Evolutionary conservation across 2,329 filamentous ascomycete species (phyloP), one percentile per base, ranked within the genome.

Genomic region (Fusarium napiforme): DNA sequence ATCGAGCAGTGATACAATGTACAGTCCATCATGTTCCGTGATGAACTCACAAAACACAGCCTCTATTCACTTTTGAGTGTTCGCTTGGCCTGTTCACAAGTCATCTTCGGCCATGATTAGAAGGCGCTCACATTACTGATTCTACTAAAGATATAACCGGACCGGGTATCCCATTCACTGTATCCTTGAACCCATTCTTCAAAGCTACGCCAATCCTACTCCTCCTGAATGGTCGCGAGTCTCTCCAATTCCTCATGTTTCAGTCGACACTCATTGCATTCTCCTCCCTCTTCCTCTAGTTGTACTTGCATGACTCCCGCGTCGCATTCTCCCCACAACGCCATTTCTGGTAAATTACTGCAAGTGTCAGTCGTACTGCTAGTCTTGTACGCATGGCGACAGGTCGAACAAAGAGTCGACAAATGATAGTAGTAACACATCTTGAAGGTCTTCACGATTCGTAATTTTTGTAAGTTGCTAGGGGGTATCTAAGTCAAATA

Each of bases 91-190:
- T n/a, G 7, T 16, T 53, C 50, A 37, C 12, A 15, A 15, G 8
- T 11, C 9, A n/a, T 5, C 2, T 2, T 7, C 18, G 9, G 2
- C 2, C 19, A 11, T 7, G 7, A 9, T 39, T 6, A n/a, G 10
- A 9, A 9, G 14, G 5, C 9, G 15, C 0, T n/a, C 4, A 1
- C 16, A 7, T 15, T 12, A 12, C 7, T 5, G 7, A 5, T 28
- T n/a, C 4, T 28, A 1, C 2, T 16, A 11, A 9, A 4, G 5
- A 16, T 11, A 12, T 14, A 2, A 12, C 7, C 14, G 4, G 9
- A 19, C 5, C 7, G 5, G 2, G 2, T n/a, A 9, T n/a, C 7
- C 0, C 0, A 14, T 37, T 26, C 19, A 28, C 23, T 16, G 7
- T 9, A 16, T 4, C 2, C 3, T 16, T 10, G 3, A 7, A 4